Evolutionary conservation across 2,329 filamentous ascomycete genomes (phyloP).

Genomic region (Aplosporella prunicola): DNA sequence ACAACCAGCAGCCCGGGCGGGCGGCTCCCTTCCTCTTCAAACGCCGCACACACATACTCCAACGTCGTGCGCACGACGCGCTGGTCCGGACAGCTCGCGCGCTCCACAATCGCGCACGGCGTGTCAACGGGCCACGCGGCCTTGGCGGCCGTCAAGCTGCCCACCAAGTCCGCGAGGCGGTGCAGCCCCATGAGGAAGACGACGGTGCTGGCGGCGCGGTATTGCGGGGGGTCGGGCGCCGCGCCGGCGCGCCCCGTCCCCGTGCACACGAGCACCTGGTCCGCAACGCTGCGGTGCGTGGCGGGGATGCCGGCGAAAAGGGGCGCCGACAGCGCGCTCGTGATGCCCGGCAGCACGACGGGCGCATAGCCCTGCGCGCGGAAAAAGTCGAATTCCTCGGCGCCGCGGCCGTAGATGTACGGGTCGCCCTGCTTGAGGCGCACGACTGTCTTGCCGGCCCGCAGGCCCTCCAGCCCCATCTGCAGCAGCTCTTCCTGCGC

Average conservation of each 20-base stretch:
- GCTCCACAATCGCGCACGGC: conserved; percentile 85
- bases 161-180: conserved; percentile 63
- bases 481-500: conserved; percentile 84
- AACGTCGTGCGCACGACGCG: conserved; percentile 83
- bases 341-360: conserved; percentile 79
- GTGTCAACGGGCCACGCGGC: conserved; percentile 62
- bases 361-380: conserved; percentile 57
- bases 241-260: conserved; percentile 88
- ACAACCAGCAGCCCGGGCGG: conserved; percentile 85
- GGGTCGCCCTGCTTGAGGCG: conserved; percentile 94
- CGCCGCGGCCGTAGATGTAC: conserved; percentile 90
- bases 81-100: conserved; percentile 90
- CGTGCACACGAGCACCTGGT: conserved; percentile 93
- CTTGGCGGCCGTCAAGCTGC: conserved; percentile 45
- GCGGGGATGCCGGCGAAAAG: conserved; percentile 80
- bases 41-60: conserved; percentile 65
- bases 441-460: conserved; percentile 68
- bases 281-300: conserved; percentile 81
- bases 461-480: conserved; percentile 61
- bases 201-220: conserved; percentile 66
- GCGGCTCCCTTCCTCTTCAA: conserved; percentile 80
- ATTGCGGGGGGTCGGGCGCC: conserved; percentile 71
- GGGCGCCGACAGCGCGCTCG: conserved; percentile 75
- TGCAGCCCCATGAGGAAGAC: conserved; percentile 96
- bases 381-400: conserved; percentile 87